phyloP scores from a whole-genome alignment of 1,284 basidiomycete genomes.

The Leccinum fallax region DNA sequence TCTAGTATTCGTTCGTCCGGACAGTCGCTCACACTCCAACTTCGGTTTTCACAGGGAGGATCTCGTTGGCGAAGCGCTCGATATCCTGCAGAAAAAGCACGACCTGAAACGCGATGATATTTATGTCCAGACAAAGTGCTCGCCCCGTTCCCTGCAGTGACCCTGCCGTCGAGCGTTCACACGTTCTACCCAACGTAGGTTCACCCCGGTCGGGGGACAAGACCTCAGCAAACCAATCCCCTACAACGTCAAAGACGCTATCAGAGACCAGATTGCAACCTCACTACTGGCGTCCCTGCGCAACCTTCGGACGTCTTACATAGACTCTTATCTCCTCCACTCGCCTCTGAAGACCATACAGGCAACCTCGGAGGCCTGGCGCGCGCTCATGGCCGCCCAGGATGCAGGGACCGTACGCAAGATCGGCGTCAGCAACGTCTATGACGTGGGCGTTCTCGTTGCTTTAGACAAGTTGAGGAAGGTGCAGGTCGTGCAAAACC shows the following conservation, averaged over 20 bases:
- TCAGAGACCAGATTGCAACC: conserved; percentile 61
- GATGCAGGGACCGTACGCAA: conserved; percentile 60
- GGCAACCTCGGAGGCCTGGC: conserved; percentile 70
- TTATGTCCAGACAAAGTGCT: conserved; percentile 78
- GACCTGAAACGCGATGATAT: conserved; percentile 61
- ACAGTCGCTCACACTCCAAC: background rate
- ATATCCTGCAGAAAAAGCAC: conserved; percentile 52
- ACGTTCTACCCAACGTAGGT: conserved; percentile 44
- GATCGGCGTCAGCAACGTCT: conserved; percentile 79
- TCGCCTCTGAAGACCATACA: conserved; percentile 63
- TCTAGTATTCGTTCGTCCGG: background rate
- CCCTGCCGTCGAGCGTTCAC: conserved; percentile 4
- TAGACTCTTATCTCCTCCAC: conserved; percentile 79
- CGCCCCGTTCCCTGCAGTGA: conserved; percentile 6
- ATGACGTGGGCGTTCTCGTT: conserved; percentile 59
- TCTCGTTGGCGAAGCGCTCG: conserved; percentile 73
- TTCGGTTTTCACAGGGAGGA: conserved; percentile 57
- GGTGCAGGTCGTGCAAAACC: conserved; percentile 76
- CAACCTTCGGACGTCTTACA: conserved; percentile 67
- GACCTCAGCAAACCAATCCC: conserved; percentile 69
- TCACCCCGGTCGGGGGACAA: conserved; percentile 72
- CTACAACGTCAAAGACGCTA: conserved; percentile 57
- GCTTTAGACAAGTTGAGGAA: conserved; percentile 55
- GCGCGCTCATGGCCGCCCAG: conserved; percentile 58
- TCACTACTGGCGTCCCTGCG: conserved; percentile 67